Conservation (phyloP, 2,329 filamentous ascomycete species). For the Colletotrichum plurivorum region DNA sequence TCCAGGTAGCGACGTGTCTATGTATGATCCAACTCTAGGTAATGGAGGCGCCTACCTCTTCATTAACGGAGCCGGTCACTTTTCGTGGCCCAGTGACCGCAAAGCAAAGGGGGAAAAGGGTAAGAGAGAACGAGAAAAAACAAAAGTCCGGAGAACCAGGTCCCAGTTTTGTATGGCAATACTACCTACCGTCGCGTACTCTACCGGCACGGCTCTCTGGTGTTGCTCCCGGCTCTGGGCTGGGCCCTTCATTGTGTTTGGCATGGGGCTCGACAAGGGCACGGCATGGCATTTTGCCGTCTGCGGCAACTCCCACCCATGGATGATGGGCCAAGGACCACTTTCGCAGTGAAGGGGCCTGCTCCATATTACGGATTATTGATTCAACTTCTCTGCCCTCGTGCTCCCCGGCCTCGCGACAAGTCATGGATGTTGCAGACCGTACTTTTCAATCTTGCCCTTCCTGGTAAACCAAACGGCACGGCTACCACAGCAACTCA, state of each 20-base stretch:
- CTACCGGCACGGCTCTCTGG: conserved; percentile 19
- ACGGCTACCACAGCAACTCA: neutral
- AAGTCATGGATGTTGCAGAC: neutral
- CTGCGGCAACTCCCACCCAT: neutral
- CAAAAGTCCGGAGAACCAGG: conserved; percentile 33
- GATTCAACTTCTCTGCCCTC: neutral
- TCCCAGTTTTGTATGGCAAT: conserved; percentile 5
- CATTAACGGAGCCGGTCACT: conserved; percentile 21
- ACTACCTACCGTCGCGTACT: conserved; percentile 1
- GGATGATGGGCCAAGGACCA: neutral
- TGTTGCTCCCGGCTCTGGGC: conserved; percentile 23
- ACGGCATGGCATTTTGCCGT: conserved; percentile 29
- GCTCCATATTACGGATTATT: conserved; percentile 1
- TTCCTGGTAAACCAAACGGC: too few species aligned
- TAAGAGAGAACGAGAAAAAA: conserved; percentile 12
- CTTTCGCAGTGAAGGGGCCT: too few species aligned
- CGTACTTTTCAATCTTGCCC: neutral
- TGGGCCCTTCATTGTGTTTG: conserved; percentile 7
- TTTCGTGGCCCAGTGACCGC: conserved; percentile 5
- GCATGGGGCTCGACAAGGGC: conserved; percentile 19
- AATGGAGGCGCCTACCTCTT: neutral
- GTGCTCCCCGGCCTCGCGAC: too few species aligned
- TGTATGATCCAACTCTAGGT: neutral
- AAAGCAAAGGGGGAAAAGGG: neutral
- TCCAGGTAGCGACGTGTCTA: conserved; percentile 5